These are phyloP conservation scores for Metschnikowia hibisci DNA, from an alignment of 805 yeast species.

Conservation along the genomic window DNA sequence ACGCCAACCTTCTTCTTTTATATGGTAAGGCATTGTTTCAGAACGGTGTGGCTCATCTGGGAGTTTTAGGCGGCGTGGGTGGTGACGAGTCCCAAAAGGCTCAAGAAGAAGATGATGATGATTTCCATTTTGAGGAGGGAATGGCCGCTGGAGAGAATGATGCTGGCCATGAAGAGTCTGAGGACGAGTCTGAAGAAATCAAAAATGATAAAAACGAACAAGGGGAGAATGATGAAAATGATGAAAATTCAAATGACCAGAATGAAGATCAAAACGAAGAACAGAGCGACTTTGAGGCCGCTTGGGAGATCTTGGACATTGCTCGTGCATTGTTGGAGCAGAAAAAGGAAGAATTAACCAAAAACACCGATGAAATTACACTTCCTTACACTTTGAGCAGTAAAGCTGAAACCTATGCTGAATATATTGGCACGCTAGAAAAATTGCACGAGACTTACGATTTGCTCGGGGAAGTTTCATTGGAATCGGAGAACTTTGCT, in stretches of 20 bases:
- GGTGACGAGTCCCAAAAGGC: constrained; percentile 1
- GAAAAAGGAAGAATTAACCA: constrained; percentile 27
- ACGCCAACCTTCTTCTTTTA: constrained; percentile 67
- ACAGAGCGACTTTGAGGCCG: constrained; percentile 76
- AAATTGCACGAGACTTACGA: constrained; percentile 73
- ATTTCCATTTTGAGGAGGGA: constrained; percentile 14
- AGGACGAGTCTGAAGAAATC: constrained; percentile 10
- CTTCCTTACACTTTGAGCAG: constrained; percentile 31
- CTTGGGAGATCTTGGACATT: constrained; percentile 83
- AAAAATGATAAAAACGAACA: constrained; percentile 7
- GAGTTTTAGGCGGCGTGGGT: constrained; percentile 55
- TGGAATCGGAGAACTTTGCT: constrained; percentile 82
- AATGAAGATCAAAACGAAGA: constrained; percentile 34
- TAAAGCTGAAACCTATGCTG: constrained; percentile 29
- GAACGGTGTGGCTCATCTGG: constrained; percentile 69
- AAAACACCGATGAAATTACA: constrained; percentile 2
- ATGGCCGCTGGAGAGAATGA: constrained; percentile 11
- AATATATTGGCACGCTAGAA: constrained; percentile 35
- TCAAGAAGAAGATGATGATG: constrained; percentile 9
- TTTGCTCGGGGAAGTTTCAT: constrained; percentile 81
- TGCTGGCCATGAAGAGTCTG: constrained; percentile 15
- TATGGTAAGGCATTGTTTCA: constrained; percentile 82
- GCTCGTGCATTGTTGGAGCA: constrained; percentile 64
- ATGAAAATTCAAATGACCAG: constrained; percentile 23
- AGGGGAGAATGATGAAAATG: constrained; percentile 19